Percentiles rank a stretch among this genome's conserved stretches.
Evolutionary conservation across 345 rosid genomes (phyloP).

Genomic region (Corchorus olitorius): DNA sequence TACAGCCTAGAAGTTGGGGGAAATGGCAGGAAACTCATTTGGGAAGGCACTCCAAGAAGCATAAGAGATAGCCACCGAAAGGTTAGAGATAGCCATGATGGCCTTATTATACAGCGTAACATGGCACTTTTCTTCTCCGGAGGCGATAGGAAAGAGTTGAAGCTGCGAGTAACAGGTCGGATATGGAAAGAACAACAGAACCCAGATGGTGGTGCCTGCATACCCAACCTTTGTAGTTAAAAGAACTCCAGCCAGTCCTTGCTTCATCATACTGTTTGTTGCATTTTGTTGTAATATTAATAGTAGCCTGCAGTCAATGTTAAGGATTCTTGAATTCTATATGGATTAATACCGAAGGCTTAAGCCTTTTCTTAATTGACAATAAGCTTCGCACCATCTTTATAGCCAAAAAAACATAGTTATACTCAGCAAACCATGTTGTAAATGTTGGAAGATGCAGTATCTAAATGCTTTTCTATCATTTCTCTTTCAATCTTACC

Average conservation of each 20-base stretch:
- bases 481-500: slow-evolving; percentile 1
- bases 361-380: slow-evolving; percentile 25
- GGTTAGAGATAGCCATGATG: slow-evolving; percentile 92
- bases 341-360: slow-evolving; percentile 19
- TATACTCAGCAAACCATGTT: background rate
- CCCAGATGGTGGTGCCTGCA: slow-evolving; percentile 80
- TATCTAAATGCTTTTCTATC: background rate
- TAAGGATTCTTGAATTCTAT: slow-evolving; percentile 26
- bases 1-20: slow-evolving; percentile 98
- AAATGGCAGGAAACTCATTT: slow-evolving; percentile 80
- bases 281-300: slow-evolving; percentile 23
- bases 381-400: slow-evolving; percentile 21
- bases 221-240: slow-evolving; percentile 83
- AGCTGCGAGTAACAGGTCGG: slow-evolving; percentile 86
- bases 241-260: background rate
- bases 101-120: slow-evolving; percentile 83
- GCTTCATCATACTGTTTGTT: slow-evolving; percentile 2
- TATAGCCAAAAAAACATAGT: background rate
- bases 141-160: slow-evolving; percentile 90
- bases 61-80: slow-evolving; percentile 91
- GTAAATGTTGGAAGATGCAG: slow-evolving; percentile 15
- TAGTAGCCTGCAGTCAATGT: slow-evolving; percentile 13
- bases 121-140: slow-evolving; percentile 98
- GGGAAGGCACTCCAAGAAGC: slow-evolving; percentile 94
- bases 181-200: slow-evolving; percentile 97